phyloP scores from a whole-genome alignment of 441 rosid genomes.

The Codiaeum variegatum region DNA sequence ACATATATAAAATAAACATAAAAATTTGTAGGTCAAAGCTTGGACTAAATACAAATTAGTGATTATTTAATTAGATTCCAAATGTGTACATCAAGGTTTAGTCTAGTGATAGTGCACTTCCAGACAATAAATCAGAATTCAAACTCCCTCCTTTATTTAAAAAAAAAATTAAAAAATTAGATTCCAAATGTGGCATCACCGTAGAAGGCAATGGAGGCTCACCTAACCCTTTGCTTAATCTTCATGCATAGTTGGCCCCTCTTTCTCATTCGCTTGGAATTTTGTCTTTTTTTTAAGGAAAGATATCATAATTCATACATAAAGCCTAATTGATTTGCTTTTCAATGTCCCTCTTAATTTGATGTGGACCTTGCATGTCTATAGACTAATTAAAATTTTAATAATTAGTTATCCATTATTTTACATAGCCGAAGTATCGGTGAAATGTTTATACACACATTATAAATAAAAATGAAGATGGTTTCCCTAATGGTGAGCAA shows the following conservation, averaged over 20 bases:
- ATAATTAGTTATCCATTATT: neutral
- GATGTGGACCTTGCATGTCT: constrained; percentile 5
- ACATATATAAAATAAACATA: no score
- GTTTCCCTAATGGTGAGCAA: constrained; percentile 39
- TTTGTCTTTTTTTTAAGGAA: neutral
- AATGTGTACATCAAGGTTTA: no score
- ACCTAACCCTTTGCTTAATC: constrained; percentile 14
- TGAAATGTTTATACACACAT: constrained; percentile 7
- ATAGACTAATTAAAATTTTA: no score
- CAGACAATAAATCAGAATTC: no score
- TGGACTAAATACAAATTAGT: neutral
- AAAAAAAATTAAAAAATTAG: no score
- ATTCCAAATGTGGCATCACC: neutral
- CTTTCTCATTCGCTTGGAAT: neutral
- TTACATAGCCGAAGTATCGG: neutral
- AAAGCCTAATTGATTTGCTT: constrained; percentile 6
- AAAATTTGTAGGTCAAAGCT: neutral
- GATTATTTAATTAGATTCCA: no score
- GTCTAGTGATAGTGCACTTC: no score
- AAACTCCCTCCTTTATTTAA: no score
- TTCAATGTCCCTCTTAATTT: neutral
- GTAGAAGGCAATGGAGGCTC: constrained; percentile 11
- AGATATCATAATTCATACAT: neutral
- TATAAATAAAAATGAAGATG: constrained; percentile 17
- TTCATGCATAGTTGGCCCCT: neutral